Evolutionary conservation across 2,329 filamentous ascomycete genomes (phyloP).

Genomic region (Fusarium tupiense): DNA sequence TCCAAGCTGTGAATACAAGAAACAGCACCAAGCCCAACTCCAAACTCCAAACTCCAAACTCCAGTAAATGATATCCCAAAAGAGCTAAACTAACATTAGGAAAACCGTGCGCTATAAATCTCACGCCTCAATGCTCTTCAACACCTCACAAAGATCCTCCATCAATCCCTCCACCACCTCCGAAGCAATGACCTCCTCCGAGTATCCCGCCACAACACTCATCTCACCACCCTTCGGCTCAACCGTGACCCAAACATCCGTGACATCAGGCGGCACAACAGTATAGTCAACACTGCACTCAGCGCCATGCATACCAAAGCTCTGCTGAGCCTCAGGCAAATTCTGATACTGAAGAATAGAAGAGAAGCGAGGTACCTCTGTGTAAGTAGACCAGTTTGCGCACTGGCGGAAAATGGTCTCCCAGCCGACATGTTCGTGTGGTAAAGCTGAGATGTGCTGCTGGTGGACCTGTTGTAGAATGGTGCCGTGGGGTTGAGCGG

Average conservation of each 20-base stretch:
- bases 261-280: background rate
- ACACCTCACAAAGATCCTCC: background rate
- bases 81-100: background rate
- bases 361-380: background rate
- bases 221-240: background rate
- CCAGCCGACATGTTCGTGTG: background rate
- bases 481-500: background rate
- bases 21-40: background rate
- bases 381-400: background rate
- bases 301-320: background rate
- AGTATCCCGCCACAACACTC: background rate
- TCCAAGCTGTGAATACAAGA: background rate
- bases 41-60: background rate
- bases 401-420: background rate
- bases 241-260: background rate
- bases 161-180: background rate
- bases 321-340: background rate
- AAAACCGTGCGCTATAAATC: fast-evolving
- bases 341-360: background rate
- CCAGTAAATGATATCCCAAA: background rate
- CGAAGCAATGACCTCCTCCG: background rate
- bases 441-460: background rate
- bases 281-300: background rate
- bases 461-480: background rate
- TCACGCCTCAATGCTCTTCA: background rate